Base-by-base conservation (phyloP, 495 filamentous ascomycete genomes). In the Cenococcum geophilum region DNA sequence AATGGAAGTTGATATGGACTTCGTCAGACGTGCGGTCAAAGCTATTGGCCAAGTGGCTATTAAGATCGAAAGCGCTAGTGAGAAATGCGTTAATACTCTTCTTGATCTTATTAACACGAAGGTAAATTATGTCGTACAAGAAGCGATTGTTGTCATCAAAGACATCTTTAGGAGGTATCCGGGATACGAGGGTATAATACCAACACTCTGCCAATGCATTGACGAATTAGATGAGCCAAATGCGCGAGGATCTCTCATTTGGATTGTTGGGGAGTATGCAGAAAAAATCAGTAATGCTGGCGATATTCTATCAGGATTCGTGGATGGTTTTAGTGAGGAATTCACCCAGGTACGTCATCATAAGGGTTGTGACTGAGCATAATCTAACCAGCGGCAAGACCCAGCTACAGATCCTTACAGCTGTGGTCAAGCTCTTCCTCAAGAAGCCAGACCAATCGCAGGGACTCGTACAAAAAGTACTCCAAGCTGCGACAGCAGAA, bases 261-360 rank as follows among this genome's bases (percentile, higher is more conserved):
- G 93, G 93, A 97, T 98, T 70, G 92, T 98, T 9, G 93, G 93
- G 49, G 91, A 98, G 72, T 97, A 97, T 72, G 93, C 95, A 5
- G 92, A 97, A 77, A 97, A 97, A 78, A 98, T 98, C 69, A 95
- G 83, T 74, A 97, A 98, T 70, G 93, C 95, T 1, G 89, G 91
- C 60, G 91, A 96, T 65, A 92, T 96, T 53, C 71, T 96, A 20
- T 78, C 82, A 58, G 84, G 87, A 11, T 96, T 96, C 67, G 90
- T 95, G 20, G 91, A 96, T 54, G 86, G 86, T 1, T 96, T 96
- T 74, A 89, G 88, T 69, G 91, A 95, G 66, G 91, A 96, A 73
- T 95, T 92, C 70, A 89, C 89, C 18, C 89, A 91, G 76, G 86
- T 87, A 71, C 36, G 78, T 76, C 25, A 34, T 14, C 9, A 25